Evolutionary conservation across 2,329 filamentous ascomycete genomes (phyloP).

Genomic region (Orbilia ellipsospora): DNA sequence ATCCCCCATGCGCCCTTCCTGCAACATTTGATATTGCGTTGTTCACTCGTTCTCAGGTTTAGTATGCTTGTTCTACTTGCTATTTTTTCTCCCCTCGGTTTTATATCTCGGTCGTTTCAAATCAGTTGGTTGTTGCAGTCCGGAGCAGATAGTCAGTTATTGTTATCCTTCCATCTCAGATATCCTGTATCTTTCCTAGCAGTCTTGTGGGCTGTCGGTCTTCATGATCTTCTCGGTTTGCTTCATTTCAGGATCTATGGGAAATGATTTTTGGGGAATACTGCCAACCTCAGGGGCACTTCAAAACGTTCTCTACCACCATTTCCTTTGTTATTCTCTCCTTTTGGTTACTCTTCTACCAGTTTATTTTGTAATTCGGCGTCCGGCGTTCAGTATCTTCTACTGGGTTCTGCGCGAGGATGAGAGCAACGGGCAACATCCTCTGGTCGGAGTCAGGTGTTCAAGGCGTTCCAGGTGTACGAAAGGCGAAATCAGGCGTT

Average conservation of each 20-base stretch:
- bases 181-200: constrained; percentile 32
- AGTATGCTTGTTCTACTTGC: constrained; percentile 18
- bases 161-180: constrained; percentile 18
- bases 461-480: constrained; percentile 40
- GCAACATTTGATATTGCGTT: constrained; percentile 33
- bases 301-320: constrained; percentile 29
- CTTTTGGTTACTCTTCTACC: constrained; percentile 6
- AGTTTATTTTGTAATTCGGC: constrained; percentile 18
- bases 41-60: constrained; percentile 19
- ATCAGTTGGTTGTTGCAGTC: neutral
- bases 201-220: constrained; percentile 18
- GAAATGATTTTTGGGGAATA: constrained; percentile 6
- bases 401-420: constrained; percentile 16
- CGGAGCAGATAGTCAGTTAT: constrained; percentile 39
- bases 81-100: constrained; percentile 2
- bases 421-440: constrained; percentile 6
- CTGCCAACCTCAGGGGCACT: constrained; percentile 10
- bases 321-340: constrained; percentile 42
- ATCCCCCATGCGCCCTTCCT: constrained; percentile 19
- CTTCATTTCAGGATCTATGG: constrained; percentile 9
- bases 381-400: constrained; percentile 37
- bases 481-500: constrained; percentile 50
- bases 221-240: constrained; percentile 25
- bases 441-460: constrained; percentile 42
- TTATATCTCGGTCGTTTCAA: constrained; percentile 28